A percentile compares a stretch with the other conserved stretches of the same genome.
Conservation (phyloP, 2,329 filamentous ascomycete species). For the Domatiomyces globalis region DNA sequence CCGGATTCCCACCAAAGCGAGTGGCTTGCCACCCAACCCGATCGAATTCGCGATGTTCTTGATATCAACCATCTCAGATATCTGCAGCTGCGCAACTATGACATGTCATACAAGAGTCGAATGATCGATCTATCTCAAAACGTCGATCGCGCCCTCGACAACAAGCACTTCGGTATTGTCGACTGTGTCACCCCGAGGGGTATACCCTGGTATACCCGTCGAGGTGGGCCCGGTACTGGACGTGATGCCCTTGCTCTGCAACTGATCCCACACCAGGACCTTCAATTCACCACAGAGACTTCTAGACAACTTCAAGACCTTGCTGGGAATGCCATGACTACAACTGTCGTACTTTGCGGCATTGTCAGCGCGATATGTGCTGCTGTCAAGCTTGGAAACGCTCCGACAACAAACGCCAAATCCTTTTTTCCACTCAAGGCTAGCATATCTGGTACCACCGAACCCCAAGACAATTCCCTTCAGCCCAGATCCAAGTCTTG, state of each 20-base stretch:
- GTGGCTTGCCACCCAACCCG: constrained; percentile 39
- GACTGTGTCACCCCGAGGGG: constrained; percentile 56
- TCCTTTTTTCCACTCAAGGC: not conserved
- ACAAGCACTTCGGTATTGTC: constrained; percentile 40
- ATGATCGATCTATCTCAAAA: constrained; percentile 58
- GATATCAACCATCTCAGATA: constrained; percentile 48
- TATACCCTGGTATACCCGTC: constrained; percentile 45
- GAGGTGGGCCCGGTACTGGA: constrained; percentile 47
- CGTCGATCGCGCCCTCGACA: constrained; percentile 45
- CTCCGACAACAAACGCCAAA: not conserved
- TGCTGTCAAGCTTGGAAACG: constrained; percentile 11
- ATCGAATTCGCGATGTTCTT: constrained; percentile 51
- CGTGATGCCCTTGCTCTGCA: constrained; percentile 52
- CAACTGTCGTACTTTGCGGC: constrained; percentile 53
- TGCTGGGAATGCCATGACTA: constrained; percentile 68
- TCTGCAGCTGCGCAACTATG: constrained; percentile 33
- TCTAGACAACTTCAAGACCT: constrained; percentile 51
- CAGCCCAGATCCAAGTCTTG: not conserved
- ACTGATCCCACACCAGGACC: constrained; percentile 49
- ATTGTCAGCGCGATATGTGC: constrained; percentile 45
- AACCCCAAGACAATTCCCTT: not conserved
- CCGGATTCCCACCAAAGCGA: constrained; percentile 42
- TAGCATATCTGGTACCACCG: not conserved
- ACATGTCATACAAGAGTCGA: constrained; percentile 42
- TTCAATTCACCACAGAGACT: constrained; percentile 51